Base-by-base conservation (phyloP, 2,329 filamentous ascomycete genomes). In the Exophiala lecanii-corni region DNA sequence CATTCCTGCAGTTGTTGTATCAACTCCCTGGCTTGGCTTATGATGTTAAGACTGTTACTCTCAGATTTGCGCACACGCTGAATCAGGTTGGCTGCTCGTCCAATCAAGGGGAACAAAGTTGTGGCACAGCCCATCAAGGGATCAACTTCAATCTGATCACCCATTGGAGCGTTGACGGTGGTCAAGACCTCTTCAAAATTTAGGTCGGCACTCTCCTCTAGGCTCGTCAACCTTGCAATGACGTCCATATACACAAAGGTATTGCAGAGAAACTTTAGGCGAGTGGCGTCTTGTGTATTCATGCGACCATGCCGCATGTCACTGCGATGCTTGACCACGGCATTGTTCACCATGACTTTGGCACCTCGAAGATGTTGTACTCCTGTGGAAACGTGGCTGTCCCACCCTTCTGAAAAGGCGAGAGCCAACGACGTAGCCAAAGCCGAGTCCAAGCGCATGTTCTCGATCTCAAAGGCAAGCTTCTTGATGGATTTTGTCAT, bases 231-330 rank as follows among this genome's bases (percentile, higher is more conserved):
- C 10, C 81, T 74, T 17, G 82, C 78, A 49, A 86, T 81, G 19
- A 86, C 82, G 58, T 85, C 81, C 74, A 85, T 82, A 55, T 86
- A 86, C 5, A 85, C 72, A 78, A 80, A 86, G 3, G 78, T 79
- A 56, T 84, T 85, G 63, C 79, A 82, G 13, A 86, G 66, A 54
- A 86, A 86, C 42, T 76, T 77, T 17, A 86, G 64, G 5, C 79
- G 67, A 21, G 68, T 44, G 3, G 54, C 57, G 4, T 57, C 55
- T 37, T 62, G 62, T 3, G 59, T 52, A 5, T 61, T 64, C 38
- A 54, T 47, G 26, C 48, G 38, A 6, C 50, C 50, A 9, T 42
- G 9, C 34, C 52, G 47, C 44, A 52, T 41, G 30, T 50, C 45
- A 21, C 59, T 59, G 50, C 64, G 62, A 57, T 75, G 69, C 54